phyloP scores from a whole-genome alignment of 179 eudicot species.

The Spinacia oleracea region DNA sequence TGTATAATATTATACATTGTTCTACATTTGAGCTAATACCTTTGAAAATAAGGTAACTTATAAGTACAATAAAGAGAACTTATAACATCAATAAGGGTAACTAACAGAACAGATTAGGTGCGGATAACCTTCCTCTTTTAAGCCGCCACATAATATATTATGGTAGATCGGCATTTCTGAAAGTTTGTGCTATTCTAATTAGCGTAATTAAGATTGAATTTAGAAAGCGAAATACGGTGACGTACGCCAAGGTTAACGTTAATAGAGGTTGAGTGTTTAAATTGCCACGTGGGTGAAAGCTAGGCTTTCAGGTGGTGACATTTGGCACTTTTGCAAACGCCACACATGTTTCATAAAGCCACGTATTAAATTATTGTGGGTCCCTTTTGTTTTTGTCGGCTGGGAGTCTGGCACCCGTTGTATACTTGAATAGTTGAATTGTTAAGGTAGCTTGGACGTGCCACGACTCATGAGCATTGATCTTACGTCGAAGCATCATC shows the following conservation, averaged over 20 bases:
- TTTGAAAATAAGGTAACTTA: no score
- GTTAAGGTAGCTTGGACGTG: background rate
- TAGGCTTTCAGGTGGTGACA: background rate
- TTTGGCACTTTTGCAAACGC: constrained; percentile 17
- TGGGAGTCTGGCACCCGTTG: no score
- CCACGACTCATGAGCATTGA: constrained; percentile 9
- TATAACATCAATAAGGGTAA: no score
- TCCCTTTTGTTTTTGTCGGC: constrained; percentile 3
- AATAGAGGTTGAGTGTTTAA: background rate
- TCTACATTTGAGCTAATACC: no score
- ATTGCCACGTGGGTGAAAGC: constrained; percentile 3
- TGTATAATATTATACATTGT: no score
- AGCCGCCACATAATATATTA: no score
- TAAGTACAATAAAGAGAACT: no score
- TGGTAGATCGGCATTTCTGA: no score
- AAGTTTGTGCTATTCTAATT: no score
- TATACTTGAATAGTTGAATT: no score
- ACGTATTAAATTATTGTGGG: background rate
- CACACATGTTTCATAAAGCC: background rate
- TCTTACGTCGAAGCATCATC: background rate
- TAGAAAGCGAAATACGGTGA: background rate
- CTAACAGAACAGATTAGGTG: no score
- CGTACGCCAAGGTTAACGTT: background rate
- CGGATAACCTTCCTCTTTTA: no score
- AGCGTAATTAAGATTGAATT: background rate